A percentile compares a stretch with the other conserved stretches of the same genome.
Evolutionary conservation across 306 rosid species (phyloP).

Genomic region (Trifolium subterraneum): DNA sequence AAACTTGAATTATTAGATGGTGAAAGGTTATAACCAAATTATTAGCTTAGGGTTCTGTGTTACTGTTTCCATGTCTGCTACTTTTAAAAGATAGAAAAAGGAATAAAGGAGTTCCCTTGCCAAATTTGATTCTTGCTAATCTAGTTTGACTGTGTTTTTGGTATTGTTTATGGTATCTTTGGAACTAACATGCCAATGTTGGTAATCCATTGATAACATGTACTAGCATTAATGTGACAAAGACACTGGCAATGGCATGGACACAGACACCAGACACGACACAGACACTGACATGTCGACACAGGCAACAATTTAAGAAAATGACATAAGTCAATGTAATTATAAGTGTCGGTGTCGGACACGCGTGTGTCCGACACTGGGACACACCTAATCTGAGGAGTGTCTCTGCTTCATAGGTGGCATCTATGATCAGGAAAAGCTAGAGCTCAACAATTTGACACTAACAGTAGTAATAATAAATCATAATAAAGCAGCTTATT

Average conservation of each 20-base stretch:
- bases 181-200: slow-evolving; percentile 18
- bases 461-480: neutral
- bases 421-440: slow-evolving; percentile 1
- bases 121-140: slow-evolving; percentile 34
- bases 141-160: slow-evolving; percentile 20
- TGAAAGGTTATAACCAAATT: slow-evolving; percentile 20
- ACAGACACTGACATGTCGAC: too few relatives aligned
- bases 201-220: slow-evolving; percentile 30
- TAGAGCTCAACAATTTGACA: neutral
- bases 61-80: neutral
- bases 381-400: too few relatives aligned
- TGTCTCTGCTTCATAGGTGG: too few relatives aligned
- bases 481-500: neutral
- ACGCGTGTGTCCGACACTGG: too few relatives aligned
- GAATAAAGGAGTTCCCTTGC: slow-evolving; percentile 11
- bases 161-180: slow-evolving; percentile 28
- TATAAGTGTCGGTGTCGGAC: too few relatives aligned
- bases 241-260: neutral
- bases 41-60: slow-evolving; percentile 22
- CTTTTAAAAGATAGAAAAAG: slow-evolving; percentile 5
- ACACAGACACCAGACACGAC: too few relatives aligned
- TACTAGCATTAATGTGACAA: slow-evolving; percentile 31
- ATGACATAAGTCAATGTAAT: too few relatives aligned
- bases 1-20: slow-evolving; percentile 35
- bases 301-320: too few relatives aligned